Evolutionary conservation across 2,329 filamentous ascomycete genomes (phyloP), one percentile per base, ranked within the genome.

Genomic region (Boeremia lycopersici): DNA sequence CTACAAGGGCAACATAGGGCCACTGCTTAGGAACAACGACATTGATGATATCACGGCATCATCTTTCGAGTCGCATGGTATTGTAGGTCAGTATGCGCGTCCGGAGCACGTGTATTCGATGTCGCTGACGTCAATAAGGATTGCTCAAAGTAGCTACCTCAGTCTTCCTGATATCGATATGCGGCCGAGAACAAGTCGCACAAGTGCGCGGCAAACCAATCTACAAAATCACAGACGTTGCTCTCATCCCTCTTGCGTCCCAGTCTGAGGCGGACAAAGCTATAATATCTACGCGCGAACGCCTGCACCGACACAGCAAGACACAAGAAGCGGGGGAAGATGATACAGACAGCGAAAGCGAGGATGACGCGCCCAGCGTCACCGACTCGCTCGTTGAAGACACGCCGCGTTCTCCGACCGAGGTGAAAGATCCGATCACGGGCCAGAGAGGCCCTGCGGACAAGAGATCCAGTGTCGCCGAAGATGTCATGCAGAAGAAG

Each of bases 211-310:
- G 91, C 6, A 87, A 85, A 50, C 88, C 93, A 0, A 81, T 98
- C 50, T 99, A 96, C 74, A 87, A 91, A 34, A 86, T 97, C 56
- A 95, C 89, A 38, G 91, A 96, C 64, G 90, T 98, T 29, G 89
- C 91, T 6, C 79, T 98, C n/a, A 96, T 96, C 6, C 95, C 95
- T 0, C 86, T 95, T 48, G 85, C 87, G 2, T 93, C 89, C 6
- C 88, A 88, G 66, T 73, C 76, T 35, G 91, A 96, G 38, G 93
- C 93, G 4, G 82, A 85, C 57, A 82, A 84, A 26, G 89, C 91
- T 8, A 89, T 98, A 54, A 75, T 78, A 2, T 83, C 84, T 51
- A 90, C 89, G 0, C 79, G 71, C 59, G 81, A 77, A 48, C 77
- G 74, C 59, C 65, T 74, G 4, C 71, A 73, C 31, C 74, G 78